A percentile compares a stretch with the other conserved stretches of the same genome.
phyloP scores from a whole-genome alignment of 2,329 filamentous ascomycete species.

The Colletotrichum sidae region DNA sequence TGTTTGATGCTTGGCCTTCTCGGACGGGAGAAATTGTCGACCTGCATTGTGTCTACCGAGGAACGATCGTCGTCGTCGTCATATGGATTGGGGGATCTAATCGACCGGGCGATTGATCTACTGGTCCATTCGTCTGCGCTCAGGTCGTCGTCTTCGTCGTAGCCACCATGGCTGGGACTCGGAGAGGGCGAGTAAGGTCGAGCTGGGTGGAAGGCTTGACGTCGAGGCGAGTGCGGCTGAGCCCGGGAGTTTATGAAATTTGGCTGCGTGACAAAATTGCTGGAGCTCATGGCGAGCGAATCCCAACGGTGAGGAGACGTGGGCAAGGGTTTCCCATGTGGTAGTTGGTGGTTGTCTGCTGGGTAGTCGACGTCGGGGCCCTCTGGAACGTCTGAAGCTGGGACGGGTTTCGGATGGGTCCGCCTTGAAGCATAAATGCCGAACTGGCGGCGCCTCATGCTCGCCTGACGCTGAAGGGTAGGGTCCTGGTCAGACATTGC shows the following conservation, averaged over 20 bases:
- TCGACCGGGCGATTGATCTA: constrained; percentile 32
- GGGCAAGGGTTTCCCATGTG: constrained; percentile 49
- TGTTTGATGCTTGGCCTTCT: constrained; percentile 63
- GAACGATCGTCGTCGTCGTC: constrained; percentile 40
- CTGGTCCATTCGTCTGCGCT: constrained; percentile 39
- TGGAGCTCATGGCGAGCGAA: constrained; percentile 46
- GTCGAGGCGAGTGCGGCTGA: constrained; percentile 41
- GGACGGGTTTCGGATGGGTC: constrained; percentile 35
- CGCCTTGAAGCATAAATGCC: constrained; percentile 38
- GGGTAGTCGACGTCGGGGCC: constrained; percentile 28
- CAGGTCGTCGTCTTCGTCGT: constrained; percentile 39
- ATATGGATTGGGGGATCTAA: constrained; percentile 39
- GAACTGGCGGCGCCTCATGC: constrained; percentile 38
- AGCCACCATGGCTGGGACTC: constrained; percentile 27
- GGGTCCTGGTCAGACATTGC: constrained; percentile 30
- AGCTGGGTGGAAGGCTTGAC: constrained; percentile 40
- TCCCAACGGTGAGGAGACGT: constrained; percentile 59
- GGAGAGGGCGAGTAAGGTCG: constrained; percentile 41
- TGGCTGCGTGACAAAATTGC: constrained; percentile 37
- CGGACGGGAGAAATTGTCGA: constrained; percentile 71
- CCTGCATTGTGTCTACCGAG: constrained; percentile 37
- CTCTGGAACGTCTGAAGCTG: constrained; percentile 36
- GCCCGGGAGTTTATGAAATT: constrained; percentile 16
- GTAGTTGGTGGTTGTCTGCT: constrained; percentile 39
- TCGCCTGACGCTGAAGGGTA: constrained; percentile 28